Percentiles rank a stretch among this genome's conserved stretches.
phyloP scores from a whole-genome alignment of 2,329 filamentous ascomycete genomes.

The Aspergillus sp. region DNA sequence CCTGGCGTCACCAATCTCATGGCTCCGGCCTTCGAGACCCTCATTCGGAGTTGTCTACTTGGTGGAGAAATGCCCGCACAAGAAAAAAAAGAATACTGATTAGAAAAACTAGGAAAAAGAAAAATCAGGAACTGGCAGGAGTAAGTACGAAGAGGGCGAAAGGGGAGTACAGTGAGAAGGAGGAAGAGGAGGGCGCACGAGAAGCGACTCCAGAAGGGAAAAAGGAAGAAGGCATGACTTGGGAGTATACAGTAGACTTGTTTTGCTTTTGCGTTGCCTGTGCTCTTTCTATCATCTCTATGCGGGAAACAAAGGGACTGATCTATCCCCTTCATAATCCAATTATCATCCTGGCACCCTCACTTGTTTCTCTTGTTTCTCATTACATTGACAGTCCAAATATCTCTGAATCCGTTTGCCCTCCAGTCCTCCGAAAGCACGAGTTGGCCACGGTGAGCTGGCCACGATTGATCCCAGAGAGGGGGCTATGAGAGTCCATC shows the following conservation, averaged over 20 bases:
- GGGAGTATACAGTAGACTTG: background rate
- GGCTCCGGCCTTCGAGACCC: background rate
- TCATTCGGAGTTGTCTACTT: background rate
- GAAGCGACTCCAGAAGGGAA: background rate
- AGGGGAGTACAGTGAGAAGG: background rate
- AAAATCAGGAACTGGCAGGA: slow-evolving; percentile 6
- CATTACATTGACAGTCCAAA: background rate
- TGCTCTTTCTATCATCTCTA: background rate
- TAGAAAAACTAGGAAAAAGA: slow-evolving; percentile 7
- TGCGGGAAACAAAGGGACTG: background rate
- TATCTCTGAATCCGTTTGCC: slow-evolving; percentile 6
- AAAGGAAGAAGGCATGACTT: slow-evolving; percentile 2
- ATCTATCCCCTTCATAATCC: slow-evolving; percentile 3
- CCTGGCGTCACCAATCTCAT: slow-evolving; percentile 7
- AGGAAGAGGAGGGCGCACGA: background rate
- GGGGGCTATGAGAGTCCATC: slow-evolving; percentile 1
- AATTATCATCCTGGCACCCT: background rate
- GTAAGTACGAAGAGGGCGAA: background rate
- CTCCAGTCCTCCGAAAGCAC: background rate
- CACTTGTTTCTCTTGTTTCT: background rate
- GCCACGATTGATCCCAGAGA: background rate
- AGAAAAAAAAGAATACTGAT: background rate
- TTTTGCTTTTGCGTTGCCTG: slow-evolving; percentile 5
- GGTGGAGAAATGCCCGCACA: slow-evolving; percentile 2
- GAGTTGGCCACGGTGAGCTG: background rate